phyloP scores from a whole-genome alignment of 441 rosid species.

The Adansonia madagascariensis region DNA sequence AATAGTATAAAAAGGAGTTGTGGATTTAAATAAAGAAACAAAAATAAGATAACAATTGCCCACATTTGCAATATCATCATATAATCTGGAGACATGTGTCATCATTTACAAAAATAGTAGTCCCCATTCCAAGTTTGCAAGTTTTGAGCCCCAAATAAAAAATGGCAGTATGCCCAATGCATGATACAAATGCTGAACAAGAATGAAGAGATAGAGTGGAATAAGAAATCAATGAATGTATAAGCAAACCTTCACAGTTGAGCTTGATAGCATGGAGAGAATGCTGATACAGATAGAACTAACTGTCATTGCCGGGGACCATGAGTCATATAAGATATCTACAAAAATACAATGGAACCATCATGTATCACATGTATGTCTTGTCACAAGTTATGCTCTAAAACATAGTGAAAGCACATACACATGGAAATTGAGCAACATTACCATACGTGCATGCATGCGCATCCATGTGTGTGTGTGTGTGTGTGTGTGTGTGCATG shows the following conservation, averaged over 20 bases:
- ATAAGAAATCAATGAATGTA: constrained; percentile 7
- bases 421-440: background rate
- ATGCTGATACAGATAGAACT: constrained; percentile 98
- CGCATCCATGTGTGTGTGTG: background rate
- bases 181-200: background rate
- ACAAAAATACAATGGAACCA: constrained; percentile 24
- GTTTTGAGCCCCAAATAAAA: background rate
- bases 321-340: constrained; percentile 98
- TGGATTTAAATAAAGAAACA: background rate
- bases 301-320: constrained; percentile 99
- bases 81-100: constrained; percentile 14
- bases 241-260: constrained; percentile 66
- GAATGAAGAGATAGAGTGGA: background rate
- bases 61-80: constrained; percentile 6
- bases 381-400: constrained; percentile 16
- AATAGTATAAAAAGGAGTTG: constrained; percentile 24
- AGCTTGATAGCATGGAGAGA: constrained; percentile 99
- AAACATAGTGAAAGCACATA: background rate
- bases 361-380: constrained; percentile 26
- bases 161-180: background rate
- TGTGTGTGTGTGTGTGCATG: background rate
- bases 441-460: background rate
- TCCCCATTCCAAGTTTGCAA: background rate
- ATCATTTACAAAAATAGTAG: background rate
- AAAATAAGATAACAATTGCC: background rate